Percentiles rank a stretch among this genome's conserved stretches.
Evolutionary conservation across 73 alveolate species (phyloP).

Genomic region (Paraurostyla sp.): DNA sequence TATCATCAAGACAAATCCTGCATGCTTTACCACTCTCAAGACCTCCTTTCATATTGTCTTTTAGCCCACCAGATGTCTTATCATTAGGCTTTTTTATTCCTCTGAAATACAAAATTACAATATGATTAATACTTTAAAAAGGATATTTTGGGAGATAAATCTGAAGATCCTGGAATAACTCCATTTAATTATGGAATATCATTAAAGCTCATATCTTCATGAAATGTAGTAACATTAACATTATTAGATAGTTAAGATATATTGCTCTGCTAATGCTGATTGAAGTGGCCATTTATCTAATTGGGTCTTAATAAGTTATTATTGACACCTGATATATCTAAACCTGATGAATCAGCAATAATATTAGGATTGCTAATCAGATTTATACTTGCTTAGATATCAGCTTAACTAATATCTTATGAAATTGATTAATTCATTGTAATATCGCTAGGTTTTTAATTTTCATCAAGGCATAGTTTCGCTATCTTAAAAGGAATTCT

Average conservation of each 20-base stretch:
- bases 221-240: conserved; percentile 28
- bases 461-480: conserved; percentile 2
- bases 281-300: neutral
- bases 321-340: no score
- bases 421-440: neutral
- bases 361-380: neutral
- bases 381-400: neutral
- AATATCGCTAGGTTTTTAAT: neutral
- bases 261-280: neutral
- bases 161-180: neutral
- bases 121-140: neutral
- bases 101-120: neutral
- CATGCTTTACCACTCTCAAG: conserved; percentile 57
- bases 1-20: conserved; percentile 74
- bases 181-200: neutral
- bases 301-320: no score
- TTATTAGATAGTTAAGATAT: neutral
- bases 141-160: neutral
- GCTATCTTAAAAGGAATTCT: conserved; percentile 55
- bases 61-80: conserved; percentile 30
- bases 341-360: no score
- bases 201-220: conserved; percentile 36
- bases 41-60: conserved; percentile 43
- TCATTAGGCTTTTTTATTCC: conserved; percentile 43
- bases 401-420: neutral